Conservation (phyloP, 805 yeast genomes). For the Cyberlindnera veronae region DNA sequence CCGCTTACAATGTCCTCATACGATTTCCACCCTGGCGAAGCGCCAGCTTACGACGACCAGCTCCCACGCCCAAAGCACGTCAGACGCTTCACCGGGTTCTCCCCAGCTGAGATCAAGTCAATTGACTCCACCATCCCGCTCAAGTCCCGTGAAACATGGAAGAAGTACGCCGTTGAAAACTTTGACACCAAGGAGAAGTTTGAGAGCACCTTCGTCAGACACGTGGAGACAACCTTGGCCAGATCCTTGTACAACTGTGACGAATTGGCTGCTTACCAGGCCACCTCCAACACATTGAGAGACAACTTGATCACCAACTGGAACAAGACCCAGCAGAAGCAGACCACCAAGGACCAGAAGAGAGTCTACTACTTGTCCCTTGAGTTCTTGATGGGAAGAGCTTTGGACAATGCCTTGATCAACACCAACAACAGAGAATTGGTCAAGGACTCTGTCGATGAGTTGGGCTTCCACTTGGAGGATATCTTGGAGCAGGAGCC, state of each 20-base stretch:
- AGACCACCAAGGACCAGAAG: slow-evolving; percentile 78
- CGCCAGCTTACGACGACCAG: slow-evolving; percentile 13
- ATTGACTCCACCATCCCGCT: slow-evolving; percentile 81
- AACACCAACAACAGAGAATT: slow-evolving; percentile 67
- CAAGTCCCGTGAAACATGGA: slow-evolving; percentile 75
- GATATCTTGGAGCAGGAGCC: slow-evolving; percentile 84
- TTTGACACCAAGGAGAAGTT: slow-evolving; percentile 49
- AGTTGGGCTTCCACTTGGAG: slow-evolving; percentile 84
- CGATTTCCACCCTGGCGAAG: slow-evolving; percentile 17
- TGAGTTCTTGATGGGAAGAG: slow-evolving; percentile 93
- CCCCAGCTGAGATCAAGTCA: slow-evolving; percentile 83
- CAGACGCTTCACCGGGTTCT: slow-evolving; percentile 84
- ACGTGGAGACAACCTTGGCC: slow-evolving; percentile 90
- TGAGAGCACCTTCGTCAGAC: slow-evolving; percentile 67
- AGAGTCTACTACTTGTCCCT: slow-evolving; percentile 82
- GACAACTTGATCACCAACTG: slow-evolving; percentile 81
- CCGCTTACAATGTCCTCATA: slow-evolving; percentile 3
- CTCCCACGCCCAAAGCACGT: slow-evolving; percentile 44
- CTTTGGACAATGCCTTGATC: slow-evolving; percentile 89
- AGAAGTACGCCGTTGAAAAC: slow-evolving; percentile 56
- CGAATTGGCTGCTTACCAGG: slow-evolving; percentile 88
- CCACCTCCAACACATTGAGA: slow-evolving; percentile 73
- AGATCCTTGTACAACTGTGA: slow-evolving; percentile 91
- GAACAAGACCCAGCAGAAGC: slow-evolving; percentile 91
- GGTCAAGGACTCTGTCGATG: slow-evolving; percentile 53